Percentiles rank a stretch among this genome's conserved stretches.
Evolutionary conservation across 208 protist genomes (phyloP).

Genomic region (Blastocrithidia nonstop): DNA sequence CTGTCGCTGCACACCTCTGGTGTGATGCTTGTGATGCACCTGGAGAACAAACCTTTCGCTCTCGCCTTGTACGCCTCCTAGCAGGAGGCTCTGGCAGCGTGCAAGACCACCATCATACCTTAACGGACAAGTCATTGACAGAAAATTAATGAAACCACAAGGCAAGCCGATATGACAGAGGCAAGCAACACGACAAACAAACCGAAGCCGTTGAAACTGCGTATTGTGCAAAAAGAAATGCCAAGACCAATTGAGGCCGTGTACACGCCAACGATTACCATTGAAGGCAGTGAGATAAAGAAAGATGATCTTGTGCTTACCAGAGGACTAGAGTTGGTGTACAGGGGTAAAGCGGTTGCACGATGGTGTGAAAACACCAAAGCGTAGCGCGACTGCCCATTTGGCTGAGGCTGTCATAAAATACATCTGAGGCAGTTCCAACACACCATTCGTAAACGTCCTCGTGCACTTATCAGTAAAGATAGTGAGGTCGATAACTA

Average conservation of each 20-base stretch:
- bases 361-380: constrained; percentile 57
- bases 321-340: constrained; percentile 56
- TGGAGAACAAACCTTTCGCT: constrained; percentile 51
- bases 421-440: constrained; percentile 44
- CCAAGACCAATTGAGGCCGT: constrained; percentile 54
- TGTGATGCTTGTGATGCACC: constrained; percentile 79
- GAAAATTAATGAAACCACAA: background rate
- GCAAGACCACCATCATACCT: constrained; percentile 40
- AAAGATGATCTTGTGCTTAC: constrained; percentile 54
- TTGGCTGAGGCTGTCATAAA: constrained; percentile 46
- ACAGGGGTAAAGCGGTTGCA: constrained; percentile 41
- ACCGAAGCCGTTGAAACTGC: constrained; percentile 36
- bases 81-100: constrained; percentile 66
- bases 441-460: constrained; percentile 55
- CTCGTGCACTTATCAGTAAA: constrained; percentile 16
- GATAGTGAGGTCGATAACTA: constrained; percentile 1
- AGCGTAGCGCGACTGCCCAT: constrained; percentile 46
- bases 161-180: background rate
- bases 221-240: constrained; percentile 57
- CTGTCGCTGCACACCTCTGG: constrained; percentile 60
- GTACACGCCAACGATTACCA: constrained; percentile 42
- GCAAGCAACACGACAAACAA: constrained; percentile 2
- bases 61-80: constrained; percentile 74
- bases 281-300: constrained; percentile 47
- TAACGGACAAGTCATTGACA: constrained; percentile 1